These are phyloP conservation scores for Purpureocillium lavendulum DNA, from an alignment of 2,329 filamentous ascomycete genomes.

Conservation along the genomic window DNA sequence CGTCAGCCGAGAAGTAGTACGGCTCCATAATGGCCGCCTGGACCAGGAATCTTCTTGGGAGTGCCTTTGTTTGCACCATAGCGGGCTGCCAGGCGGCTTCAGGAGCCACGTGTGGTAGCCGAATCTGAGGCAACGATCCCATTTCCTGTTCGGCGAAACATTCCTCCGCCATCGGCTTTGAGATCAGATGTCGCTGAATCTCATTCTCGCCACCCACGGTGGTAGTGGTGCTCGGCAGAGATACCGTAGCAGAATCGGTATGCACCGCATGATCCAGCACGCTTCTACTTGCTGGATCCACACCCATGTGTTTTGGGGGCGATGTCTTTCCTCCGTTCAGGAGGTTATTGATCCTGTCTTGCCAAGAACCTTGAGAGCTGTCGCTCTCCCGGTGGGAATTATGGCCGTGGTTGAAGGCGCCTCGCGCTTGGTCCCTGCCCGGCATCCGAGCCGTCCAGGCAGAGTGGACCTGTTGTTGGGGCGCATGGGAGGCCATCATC, in stretches of 20 bases:
- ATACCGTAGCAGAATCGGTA: constrained; percentile 57
- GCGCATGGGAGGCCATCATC: constrained; percentile 13
- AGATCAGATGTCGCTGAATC: constrained; percentile 38
- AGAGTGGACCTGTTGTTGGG: constrained; percentile 17
- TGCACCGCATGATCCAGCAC: constrained; percentile 48
- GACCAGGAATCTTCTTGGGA: constrained; percentile 43
- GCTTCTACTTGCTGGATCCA: constrained; percentile 60
- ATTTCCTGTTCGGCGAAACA: constrained; percentile 78
- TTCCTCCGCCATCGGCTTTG: constrained; percentile 66
- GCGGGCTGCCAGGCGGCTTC: constrained; percentile 56
- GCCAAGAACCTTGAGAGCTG: constrained; percentile 51
- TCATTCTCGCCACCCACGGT: constrained; percentile 16
- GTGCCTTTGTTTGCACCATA: constrained; percentile 41
- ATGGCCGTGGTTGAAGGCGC: constrained; percentile 13
- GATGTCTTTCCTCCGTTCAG: constrained; percentile 60
- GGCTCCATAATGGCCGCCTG: constrained; percentile 25
- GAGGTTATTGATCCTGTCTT: constrained; percentile 74
- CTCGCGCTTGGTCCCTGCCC: constrained; percentile 20
- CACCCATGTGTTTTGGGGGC: constrained; percentile 48
- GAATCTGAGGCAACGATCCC: constrained; percentile 65
- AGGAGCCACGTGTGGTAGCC: constrained; percentile 55
- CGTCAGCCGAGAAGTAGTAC: constrained; percentile 22
- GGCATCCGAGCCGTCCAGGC: constrained; percentile 26
- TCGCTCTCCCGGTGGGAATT: constrained; percentile 18
- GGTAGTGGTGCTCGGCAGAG: constrained; percentile 40